These are phyloP conservation scores for Neurospora intermedia DNA, from an alignment of 495 filamentous ascomycete species.

Conservation along the genomic window DNA sequence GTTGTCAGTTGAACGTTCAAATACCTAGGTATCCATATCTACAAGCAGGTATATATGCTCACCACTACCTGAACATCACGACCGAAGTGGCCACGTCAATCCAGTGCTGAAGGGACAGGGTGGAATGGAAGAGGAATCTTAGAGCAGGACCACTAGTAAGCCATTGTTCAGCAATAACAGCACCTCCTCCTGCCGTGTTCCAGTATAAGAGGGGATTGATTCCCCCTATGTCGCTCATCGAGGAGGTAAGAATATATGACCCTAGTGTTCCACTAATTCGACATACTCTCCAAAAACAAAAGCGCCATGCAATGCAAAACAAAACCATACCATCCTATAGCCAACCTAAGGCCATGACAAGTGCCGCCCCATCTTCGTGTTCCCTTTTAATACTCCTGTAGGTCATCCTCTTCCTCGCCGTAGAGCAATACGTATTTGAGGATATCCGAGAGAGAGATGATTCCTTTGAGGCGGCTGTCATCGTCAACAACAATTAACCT, in stretches of 20 bases:
- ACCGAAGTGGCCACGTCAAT: not conserved
- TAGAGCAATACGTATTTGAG: conserved; percentile 87
- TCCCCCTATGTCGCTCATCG: conserved; percentile 14
- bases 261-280: conserved; percentile 19
- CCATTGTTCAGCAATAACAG: not conserved
- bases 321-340: conserved; percentile 2
- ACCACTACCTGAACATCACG: not conserved
- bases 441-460: conserved; percentile 93
- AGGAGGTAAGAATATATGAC: conserved; percentile 16
- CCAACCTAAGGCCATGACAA: not conserved
- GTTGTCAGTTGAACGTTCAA: not conserved
- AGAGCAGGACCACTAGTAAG: not conserved
- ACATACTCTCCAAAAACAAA: conserved; percentile 11
- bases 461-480: conserved; percentile 68
- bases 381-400: conserved; percentile 17
- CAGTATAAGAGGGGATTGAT: conserved; percentile 7
- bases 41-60: not conserved
- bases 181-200: not conserved
- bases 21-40: not conserved
- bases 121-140: not conserved
- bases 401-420: conserved; percentile 56
- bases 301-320: not conserved
- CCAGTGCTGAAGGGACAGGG: not conserved
- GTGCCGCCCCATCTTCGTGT: not conserved
- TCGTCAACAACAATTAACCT: conserved; percentile 88